Percentiles rank a stretch among this genome's conserved stretches.
Conservation (phyloP, 306 rosid genomes). For the Aeschynomene evenia region DNA sequence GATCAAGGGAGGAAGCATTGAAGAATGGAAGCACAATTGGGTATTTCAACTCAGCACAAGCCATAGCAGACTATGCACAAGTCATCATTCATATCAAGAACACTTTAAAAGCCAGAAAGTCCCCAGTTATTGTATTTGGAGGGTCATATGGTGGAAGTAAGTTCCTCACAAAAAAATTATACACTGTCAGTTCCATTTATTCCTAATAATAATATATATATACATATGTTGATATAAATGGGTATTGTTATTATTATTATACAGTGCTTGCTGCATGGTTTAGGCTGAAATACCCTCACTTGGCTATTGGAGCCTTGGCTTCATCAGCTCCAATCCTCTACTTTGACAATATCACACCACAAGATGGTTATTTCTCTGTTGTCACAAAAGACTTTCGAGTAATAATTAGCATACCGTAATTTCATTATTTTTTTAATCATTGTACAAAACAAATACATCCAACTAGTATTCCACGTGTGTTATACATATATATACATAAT, state of each 20-base stretch:
- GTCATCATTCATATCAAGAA: conserved; percentile 55
- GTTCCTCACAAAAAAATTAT: no score
- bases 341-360: conserved; percentile 54
- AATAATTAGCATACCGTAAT: conserved; percentile 9
- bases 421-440: not conserved
- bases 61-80: conserved; percentile 70
- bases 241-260: not conserved
- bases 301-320: conserved; percentile 75
- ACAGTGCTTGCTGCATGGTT: conserved; percentile 92
- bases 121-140: conserved; percentile 74
- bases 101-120: conserved; percentile 36
- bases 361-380: conserved; percentile 48
- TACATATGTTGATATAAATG: not conserved
- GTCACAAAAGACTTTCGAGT: conserved; percentile 69
- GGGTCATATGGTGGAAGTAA: conserved; percentile 92
- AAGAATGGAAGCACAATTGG: conserved; percentile 58
- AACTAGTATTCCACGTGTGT: no score
- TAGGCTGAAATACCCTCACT: conserved; percentile 79
- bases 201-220: not conserved
- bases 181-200: not conserved
- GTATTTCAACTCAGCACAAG: conserved; percentile 81
- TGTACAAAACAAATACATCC: no score
- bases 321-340: conserved; percentile 84
- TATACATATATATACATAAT: no score
- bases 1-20: conserved; percentile 63